Evolutionary conservation across 1,284 basidiomycete genomes (phyloP).

Genomic region (Pyrrhoderma lamaoense): DNA sequence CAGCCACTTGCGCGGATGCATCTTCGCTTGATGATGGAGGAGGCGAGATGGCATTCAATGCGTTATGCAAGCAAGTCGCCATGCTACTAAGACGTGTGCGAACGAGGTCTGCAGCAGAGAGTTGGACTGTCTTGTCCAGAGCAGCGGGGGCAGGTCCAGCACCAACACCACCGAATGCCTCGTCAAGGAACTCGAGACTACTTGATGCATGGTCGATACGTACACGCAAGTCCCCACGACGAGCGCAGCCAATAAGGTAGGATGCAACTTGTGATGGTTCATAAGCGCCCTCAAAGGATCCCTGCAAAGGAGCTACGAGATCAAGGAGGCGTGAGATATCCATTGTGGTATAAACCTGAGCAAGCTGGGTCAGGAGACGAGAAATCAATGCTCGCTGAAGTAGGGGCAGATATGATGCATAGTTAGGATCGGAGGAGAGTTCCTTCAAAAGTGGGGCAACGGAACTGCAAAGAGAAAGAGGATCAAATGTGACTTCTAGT

Average conservation of each 20-base stretch:
- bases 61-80: conserved; percentile 67
- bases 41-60: conserved; percentile 47
- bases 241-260: conserved; percentile 89
- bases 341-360: conserved; percentile 91
- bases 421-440: conserved; percentile 46
- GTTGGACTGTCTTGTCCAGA: conserved; percentile 50
- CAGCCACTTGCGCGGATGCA: conserved; percentile 9
- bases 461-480: conserved; percentile 78
- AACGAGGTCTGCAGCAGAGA: conserved; percentile 61
- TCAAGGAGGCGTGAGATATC: conserved; percentile 71
- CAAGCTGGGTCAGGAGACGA: conserved; percentile 89
- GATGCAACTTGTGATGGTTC: conserved; percentile 79
- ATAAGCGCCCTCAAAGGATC: conserved; percentile 45
- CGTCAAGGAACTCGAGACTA: conserved; percentile 82
- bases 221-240: conserved; percentile 83
- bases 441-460: conserved; percentile 77
- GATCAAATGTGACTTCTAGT: conserved; percentile 93
- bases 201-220: conserved; percentile 87
- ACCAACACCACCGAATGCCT: conserved; percentile 41
- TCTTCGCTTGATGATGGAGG: conserved; percentile 30
- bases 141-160: conserved; percentile 16
- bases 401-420: conserved; percentile 77
- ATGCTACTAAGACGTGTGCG: conserved; percentile 72
- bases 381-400: conserved; percentile 91
- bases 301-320: conserved; percentile 69